phyloP scores from a whole-genome alignment of 75 land plant genomes.

The Pseudotsuga menziesii region DNA sequence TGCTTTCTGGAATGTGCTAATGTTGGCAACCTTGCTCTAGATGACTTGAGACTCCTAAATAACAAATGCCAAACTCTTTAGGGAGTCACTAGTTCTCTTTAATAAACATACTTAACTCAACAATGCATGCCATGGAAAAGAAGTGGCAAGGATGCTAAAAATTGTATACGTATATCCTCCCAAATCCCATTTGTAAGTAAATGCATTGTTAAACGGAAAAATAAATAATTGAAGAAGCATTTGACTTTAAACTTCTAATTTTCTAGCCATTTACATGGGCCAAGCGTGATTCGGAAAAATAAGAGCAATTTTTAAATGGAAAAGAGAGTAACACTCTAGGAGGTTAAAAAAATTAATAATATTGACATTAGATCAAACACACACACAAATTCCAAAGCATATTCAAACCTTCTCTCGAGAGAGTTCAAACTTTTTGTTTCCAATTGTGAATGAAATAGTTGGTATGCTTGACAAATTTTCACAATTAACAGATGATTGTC shows the following conservation, averaged over 20 bases:
- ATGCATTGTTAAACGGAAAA: neutral
- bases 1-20: no score
- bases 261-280: neutral
- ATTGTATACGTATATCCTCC: no score
- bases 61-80: no score
- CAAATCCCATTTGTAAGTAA: no score
- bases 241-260: neutral
- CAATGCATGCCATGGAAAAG: no score
- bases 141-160: no score
- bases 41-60: no score
- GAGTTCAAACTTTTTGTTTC: conserved; percentile 59
- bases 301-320: no score
- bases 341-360: neutral
- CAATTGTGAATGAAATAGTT: conserved; percentile 78
- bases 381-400: neutral
- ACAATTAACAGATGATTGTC: conserved; percentile 84
- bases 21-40: no score
- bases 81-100: no score
- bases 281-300: neutral
- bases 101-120: no score
- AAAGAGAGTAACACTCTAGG: neutral
- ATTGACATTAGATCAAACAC: neutral
- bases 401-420: conserved; percentile 64
- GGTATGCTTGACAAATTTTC: conserved; percentile 58
- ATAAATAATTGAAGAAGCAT: neutral